A percentile compares a stretch with the other conserved stretches of the same genome.
Conservation (phyloP, 2,329 filamentous ascomycete genomes). For the Ophiostoma novo-ulmi region DNA sequence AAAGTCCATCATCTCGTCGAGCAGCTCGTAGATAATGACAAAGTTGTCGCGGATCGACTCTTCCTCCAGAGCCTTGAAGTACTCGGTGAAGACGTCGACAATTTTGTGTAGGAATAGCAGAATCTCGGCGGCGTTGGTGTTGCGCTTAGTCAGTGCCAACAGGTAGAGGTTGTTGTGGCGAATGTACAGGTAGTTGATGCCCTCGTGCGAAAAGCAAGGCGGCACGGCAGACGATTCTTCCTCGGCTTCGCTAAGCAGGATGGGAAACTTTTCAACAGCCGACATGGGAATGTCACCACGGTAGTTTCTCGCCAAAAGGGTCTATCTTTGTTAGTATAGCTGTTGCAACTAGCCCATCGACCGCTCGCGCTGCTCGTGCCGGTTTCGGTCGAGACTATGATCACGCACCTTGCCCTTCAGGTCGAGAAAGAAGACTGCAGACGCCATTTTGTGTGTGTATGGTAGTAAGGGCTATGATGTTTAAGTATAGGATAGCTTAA, state of each 20-base stretch:
- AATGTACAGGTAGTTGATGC: slow-evolving; percentile 99
- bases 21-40: slow-evolving; percentile 95
- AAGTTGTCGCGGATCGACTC: slow-evolving; percentile 99
- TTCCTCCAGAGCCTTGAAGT: slow-evolving; percentile 98
- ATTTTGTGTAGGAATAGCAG: slow-evolving; percentile 96
- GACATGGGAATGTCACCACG: slow-evolving; percentile 98
- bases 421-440: slow-evolving; percentile 96
- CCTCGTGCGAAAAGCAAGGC: slow-evolving; percentile 96
- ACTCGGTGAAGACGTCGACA: slow-evolving; percentile 98
- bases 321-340: slow-evolving; percentile 47
- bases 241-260: slow-evolving; percentile 95
- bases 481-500: background rate
- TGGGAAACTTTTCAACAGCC: slow-evolving; percentile 94
- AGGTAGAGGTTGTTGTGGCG: slow-evolving; percentile 99
- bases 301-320: slow-evolving; percentile 96
- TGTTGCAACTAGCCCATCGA: background rate
- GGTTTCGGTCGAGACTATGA: background rate
- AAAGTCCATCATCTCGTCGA: slow-evolving; percentile 99
- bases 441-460: slow-evolving; percentile 69
- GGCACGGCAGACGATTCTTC: slow-evolving; percentile 97
- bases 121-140: slow-evolving; percentile 98
- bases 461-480: background rate
- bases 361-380: background rate
- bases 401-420: slow-evolving; percentile 92
- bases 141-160: slow-evolving; percentile 94